phyloP scores from a whole-genome alignment of 805 yeast species.

The Tanozyma kutaoensis region DNA sequence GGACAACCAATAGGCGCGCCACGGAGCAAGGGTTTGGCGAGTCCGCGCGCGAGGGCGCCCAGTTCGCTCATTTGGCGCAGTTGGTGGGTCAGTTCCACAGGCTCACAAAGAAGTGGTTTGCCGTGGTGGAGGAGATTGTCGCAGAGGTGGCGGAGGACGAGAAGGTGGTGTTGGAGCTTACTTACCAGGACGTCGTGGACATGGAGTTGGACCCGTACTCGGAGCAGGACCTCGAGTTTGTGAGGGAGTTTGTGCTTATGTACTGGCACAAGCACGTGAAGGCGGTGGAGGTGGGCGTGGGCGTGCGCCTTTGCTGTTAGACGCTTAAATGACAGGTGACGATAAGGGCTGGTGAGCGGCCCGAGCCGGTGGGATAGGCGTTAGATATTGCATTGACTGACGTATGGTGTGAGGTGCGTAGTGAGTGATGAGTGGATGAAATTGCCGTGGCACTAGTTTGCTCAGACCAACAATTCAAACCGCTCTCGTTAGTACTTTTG shows the following conservation, averaged over 20 bases:
- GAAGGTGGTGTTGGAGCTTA: constrained; percentile 11
- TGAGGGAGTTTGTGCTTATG: constrained; percentile 17
- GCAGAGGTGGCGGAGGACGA: constrained; percentile 12
- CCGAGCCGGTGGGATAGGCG: too few relatives aligned
- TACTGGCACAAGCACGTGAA: constrained; percentile 19
- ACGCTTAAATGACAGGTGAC: neutral
- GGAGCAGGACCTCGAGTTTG: constrained; percentile 21
- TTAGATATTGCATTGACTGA: too few relatives aligned
- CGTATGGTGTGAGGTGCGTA: too few relatives aligned
- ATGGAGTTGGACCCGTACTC: constrained; percentile 31
- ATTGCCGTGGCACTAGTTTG: too few relatives aligned
- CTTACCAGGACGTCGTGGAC: constrained; percentile 26
- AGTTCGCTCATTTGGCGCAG: constrained; percentile 8
- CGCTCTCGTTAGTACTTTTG: too few relatives aligned
- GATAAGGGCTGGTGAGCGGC: too few relatives aligned
- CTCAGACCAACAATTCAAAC: too few relatives aligned
- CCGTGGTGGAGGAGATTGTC: constrained; percentile 20
- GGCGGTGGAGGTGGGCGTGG: constrained; percentile 20
- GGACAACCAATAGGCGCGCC: too few relatives aligned
- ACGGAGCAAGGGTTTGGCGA: too few relatives aligned
- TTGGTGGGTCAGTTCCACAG: constrained; percentile 26
- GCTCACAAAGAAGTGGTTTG: constrained; percentile 24
- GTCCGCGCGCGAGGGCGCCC: neutral
- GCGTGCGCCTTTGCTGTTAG: constrained; percentile 18
- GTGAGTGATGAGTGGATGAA: too few relatives aligned